phyloP scores from a whole-genome alignment of 495 filamentous ascomycete genomes.

The Platismatia glauca region DNA sequence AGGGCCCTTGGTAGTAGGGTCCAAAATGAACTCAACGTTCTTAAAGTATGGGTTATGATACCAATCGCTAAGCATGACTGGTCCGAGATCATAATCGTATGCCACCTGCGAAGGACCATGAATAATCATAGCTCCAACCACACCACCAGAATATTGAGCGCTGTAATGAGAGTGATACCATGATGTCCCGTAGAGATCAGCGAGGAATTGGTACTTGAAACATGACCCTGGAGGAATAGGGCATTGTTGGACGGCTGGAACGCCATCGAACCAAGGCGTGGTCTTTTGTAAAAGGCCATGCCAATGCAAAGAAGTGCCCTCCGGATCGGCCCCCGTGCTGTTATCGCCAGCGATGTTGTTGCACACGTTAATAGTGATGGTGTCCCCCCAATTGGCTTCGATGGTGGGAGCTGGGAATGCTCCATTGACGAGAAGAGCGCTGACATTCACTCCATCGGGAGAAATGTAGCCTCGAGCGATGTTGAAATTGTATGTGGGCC shows the following conservation, averaged over 20 bases:
- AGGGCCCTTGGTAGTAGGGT: not conserved
- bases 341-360: slow-evolving; percentile 40
- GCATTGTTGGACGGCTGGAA: slow-evolving; percentile 41
- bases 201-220: slow-evolving; percentile 32
- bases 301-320: slow-evolving; percentile 41
- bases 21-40: slow-evolving; percentile 12
- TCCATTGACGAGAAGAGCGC: slow-evolving; percentile 35
- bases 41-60: slow-evolving; percentile 26
- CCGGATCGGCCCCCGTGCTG: no score
- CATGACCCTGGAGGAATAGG: slow-evolving; percentile 38
- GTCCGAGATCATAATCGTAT: slow-evolving; percentile 54
- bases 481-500: slow-evolving; percentile 27
- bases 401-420: slow-evolving; percentile 39
- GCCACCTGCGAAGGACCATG: slow-evolving; percentile 46
- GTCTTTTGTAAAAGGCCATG: slow-evolving; percentile 39
- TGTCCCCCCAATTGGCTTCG: slow-evolving; percentile 53
- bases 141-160: slow-evolving; percentile 38
- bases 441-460: slow-evolving; percentile 39
- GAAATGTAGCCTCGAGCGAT: slow-evolving; percentile 31
- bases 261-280: slow-evolving; percentile 39
- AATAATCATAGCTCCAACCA: slow-evolving; percentile 47
- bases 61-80: slow-evolving; percentile 37
- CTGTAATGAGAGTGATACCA: slow-evolving; percentile 46
- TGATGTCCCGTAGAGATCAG: slow-evolving; percentile 35
- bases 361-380: slow-evolving; percentile 45